Evolutionary conservation across 768 basidiomycete genomes (phyloP).

Genomic region (Xanthoconium purpureum): DNA sequence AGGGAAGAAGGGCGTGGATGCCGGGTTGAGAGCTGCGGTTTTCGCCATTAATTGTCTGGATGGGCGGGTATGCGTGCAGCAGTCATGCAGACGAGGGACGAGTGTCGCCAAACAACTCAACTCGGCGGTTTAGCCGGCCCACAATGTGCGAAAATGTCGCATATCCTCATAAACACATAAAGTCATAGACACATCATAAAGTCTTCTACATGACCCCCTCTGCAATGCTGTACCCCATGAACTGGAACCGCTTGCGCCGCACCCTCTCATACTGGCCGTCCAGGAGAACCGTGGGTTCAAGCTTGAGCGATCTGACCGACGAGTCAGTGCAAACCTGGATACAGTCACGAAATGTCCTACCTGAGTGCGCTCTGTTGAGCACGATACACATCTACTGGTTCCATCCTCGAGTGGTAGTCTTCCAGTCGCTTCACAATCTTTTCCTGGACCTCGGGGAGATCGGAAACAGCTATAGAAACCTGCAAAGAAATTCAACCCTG

Average conservation of each 20-base stretch:
- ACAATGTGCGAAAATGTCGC: conserved; percentile 20
- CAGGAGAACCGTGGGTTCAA: conserved; percentile 28
- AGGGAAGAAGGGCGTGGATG: conserved; percentile 84
- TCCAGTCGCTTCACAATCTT: conserved; percentile 27
- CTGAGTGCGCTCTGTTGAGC: conserved; percentile 22
- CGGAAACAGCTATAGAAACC: conserved; percentile 28
- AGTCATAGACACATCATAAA: no score
- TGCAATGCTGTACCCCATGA: conserved; percentile 17
- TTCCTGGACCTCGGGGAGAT: conserved; percentile 35
- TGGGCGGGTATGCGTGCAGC: no score
- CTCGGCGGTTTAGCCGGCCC: conserved; percentile 14
- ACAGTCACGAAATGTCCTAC: conserved; percentile 8
- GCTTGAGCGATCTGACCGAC: conserved; percentile 20
- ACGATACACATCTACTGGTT: conserved; percentile 17
- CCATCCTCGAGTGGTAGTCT: conserved; percentile 19
- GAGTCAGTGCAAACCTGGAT: conserved; percentile 1
- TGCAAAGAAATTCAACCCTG: conserved; percentile 1
- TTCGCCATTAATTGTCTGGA: conserved; percentile 46
- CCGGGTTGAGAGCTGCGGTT: conserved; percentile 75
- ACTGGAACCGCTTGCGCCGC: conserved; percentile 1
- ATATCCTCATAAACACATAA: no score
- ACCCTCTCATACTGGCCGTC: conserved; percentile 7
- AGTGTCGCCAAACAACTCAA: conserved; percentile 18
- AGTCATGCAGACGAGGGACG: conserved; percentile 30
- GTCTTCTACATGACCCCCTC: conserved; percentile 17